A percentile compares a stretch with the other conserved stretches of the same genome.
These are phyloP conservation scores for Annulohypoxylon bovei DNA, from an alignment of 495 filamentous ascomycete species.

Conservation along the genomic window DNA sequence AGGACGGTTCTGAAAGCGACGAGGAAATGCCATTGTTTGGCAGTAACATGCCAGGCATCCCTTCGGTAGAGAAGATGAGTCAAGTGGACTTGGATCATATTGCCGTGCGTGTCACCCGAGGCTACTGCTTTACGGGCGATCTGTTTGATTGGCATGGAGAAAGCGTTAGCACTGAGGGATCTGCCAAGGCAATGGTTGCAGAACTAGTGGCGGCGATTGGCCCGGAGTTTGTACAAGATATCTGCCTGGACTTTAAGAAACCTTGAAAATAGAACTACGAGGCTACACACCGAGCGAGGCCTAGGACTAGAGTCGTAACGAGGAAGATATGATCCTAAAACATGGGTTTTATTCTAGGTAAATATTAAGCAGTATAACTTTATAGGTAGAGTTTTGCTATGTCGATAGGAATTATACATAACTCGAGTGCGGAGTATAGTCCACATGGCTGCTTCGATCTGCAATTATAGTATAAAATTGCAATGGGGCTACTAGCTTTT, in stretches of 20 bases:
- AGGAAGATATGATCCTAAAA: not conserved
- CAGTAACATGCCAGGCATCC: slow-evolving; percentile 79
- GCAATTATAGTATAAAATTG: not conserved
- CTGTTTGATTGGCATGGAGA: slow-evolving; percentile 74
- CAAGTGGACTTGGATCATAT: slow-evolving; percentile 69
- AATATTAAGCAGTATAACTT: not conserved
- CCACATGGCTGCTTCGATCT: not conserved
- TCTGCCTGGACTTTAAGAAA: slow-evolving; percentile 55
- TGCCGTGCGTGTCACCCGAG: slow-evolving; percentile 42
- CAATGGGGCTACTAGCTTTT: not conserved
- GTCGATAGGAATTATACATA: not conserved
- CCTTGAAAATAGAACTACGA: not conserved
- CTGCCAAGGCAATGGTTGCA: slow-evolving; percentile 70
- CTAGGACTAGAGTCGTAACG: not conserved
- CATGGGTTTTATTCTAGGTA: not conserved
- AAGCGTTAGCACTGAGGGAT: slow-evolving; percentile 24
- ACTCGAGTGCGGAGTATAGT: not conserved
- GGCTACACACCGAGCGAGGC: not conserved
- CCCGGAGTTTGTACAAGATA: slow-evolving; percentile 67
- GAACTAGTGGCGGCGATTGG: slow-evolving; percentile 84
- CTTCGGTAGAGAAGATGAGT: slow-evolving; percentile 71
- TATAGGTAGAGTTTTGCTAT: not conserved
- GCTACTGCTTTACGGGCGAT: slow-evolving; percentile 57
- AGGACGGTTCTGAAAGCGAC: slow-evolving; percentile 39
- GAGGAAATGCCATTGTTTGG: slow-evolving; percentile 68